These are phyloP conservation scores for Pelargonium citronellum DNA, from an alignment of 441 rosid species.

Conservation along the genomic window DNA sequence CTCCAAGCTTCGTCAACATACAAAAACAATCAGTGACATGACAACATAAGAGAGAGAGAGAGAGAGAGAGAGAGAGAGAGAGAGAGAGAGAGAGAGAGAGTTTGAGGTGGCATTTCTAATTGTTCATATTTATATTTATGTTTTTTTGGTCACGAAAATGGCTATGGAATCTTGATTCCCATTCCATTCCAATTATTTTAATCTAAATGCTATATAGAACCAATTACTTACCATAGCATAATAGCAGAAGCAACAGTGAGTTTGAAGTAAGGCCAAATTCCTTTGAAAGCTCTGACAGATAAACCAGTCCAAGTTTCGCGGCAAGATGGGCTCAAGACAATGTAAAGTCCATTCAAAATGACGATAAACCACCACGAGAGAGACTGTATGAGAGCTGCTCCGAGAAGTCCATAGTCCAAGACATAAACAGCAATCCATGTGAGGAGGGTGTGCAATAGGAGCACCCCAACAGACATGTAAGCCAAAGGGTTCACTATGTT, in stretches of 20 bases:
- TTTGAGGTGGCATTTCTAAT: too few species aligned
- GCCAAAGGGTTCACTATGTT: constrained; percentile 92
- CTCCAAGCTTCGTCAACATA: constrained; percentile 60
- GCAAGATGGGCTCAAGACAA: constrained; percentile 63
- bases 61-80: too few species aligned
- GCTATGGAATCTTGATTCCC: too few species aligned
- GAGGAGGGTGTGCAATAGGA: constrained; percentile 57
- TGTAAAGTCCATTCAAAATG: constrained; percentile 45
- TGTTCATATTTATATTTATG: too few species aligned
- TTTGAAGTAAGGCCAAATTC: constrained; percentile 90
- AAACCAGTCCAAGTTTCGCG: constrained; percentile 81
- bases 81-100: too few species aligned
- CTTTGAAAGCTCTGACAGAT: constrained; percentile 51
- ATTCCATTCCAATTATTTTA: too few species aligned
- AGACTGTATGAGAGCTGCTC: constrained; percentile 60
- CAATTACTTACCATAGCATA: constrained; percentile 62
- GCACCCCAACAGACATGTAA: constrained; percentile 65
- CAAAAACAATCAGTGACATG: background rate
- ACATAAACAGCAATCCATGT: constrained; percentile 58
- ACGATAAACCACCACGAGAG: constrained; percentile 85
- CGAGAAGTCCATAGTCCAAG: constrained; percentile 56
- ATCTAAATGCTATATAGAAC: too few species aligned
- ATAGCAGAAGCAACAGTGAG: constrained; percentile 82
- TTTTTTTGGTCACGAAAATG: too few species aligned
- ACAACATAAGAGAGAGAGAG: too few species aligned